Conservation (phyloP, 2,329 filamentous ascomycete species). For the Plenodomus lindquistii region DNA sequence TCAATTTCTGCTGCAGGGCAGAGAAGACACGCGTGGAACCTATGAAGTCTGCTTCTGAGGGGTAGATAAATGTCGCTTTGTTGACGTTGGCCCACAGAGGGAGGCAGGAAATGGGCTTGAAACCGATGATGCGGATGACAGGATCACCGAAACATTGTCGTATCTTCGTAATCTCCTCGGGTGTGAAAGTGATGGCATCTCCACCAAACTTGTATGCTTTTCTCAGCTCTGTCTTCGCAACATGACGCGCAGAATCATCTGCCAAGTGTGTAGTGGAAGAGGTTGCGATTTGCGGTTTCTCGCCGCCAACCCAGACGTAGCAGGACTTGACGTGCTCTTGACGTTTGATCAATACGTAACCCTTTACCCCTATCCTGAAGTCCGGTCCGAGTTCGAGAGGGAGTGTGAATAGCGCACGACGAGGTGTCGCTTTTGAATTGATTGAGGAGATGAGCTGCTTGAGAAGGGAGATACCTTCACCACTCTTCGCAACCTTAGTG, state of each 20-base stretch:
- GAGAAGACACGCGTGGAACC: slow-evolving; percentile 93
- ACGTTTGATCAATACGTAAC: slow-evolving; percentile 84
- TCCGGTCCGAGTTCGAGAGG: slow-evolving; percentile 84
- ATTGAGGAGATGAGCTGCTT: slow-evolving; percentile 83
- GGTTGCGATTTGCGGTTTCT: slow-evolving; percentile 77
- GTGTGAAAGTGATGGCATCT: slow-evolving; percentile 82
- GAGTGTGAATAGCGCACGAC: slow-evolving; percentile 84
- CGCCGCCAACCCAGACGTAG: slow-evolving; percentile 87
- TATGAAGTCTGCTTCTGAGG: slow-evolving; percentile 84
- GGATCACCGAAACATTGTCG: slow-evolving; percentile 77
- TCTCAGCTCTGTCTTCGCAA: slow-evolving; percentile 80
- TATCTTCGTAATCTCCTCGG: slow-evolving; percentile 79
- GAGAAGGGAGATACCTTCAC: slow-evolving; percentile 77
- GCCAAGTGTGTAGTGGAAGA: slow-evolving; percentile 75
- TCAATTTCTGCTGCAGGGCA: slow-evolving; percentile 83
- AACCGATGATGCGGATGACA: slow-evolving; percentile 86
- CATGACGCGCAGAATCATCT: slow-evolving; percentile 73
- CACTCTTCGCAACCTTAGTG: slow-evolving; percentile 67
- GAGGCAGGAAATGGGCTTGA: slow-evolving; percentile 77
- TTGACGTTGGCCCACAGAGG: slow-evolving; percentile 84
- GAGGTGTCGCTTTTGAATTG: slow-evolving; percentile 85
- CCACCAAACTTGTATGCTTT: slow-evolving; percentile 97
- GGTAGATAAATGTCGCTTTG: slow-evolving; percentile 90
- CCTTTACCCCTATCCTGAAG: slow-evolving; percentile 86
- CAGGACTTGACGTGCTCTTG: slow-evolving; percentile 81